phyloP scores from a whole-genome alignment of 2,329 filamentous ascomycete species.

The Achaetomium macrosporum region DNA sequence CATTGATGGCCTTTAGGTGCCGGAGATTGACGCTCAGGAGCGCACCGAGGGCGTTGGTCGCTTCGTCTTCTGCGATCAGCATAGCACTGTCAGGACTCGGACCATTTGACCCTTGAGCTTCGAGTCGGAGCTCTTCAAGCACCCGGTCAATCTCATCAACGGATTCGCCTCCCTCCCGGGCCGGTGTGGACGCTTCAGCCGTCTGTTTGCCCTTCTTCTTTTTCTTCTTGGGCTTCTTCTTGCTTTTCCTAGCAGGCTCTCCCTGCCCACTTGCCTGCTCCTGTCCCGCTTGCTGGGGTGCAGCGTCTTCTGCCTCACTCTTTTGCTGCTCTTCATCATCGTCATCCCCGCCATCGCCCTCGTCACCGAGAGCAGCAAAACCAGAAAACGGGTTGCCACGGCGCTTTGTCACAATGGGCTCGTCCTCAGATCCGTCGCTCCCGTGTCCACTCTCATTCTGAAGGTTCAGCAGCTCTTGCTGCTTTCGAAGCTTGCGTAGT shows the following conservation, averaged over 20 bases:
- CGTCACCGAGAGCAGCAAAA: constrained; percentile 46
- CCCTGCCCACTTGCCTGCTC: constrained; percentile 11
- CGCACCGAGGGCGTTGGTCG: constrained; percentile 13
- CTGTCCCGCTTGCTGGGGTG: not conserved
- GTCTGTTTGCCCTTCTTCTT: constrained; percentile 33
- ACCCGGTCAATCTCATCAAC: constrained; percentile 53
- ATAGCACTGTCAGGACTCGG: constrained; percentile 1
- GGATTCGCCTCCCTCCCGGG: constrained; percentile 23
- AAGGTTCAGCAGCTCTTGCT: constrained; percentile 39
- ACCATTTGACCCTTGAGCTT: constrained; percentile 13
- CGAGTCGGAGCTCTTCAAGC: constrained; percentile 44
- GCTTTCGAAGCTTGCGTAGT: constrained; percentile 47
- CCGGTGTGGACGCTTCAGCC: constrained; percentile 30
- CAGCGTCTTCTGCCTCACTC: constrained; percentile 15
- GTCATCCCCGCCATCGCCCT: constrained; percentile 36
- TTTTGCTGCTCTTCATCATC: constrained; percentile 30
- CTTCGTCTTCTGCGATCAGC: not conserved
- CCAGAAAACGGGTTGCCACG: constrained; percentile 43
- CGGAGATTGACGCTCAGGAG: constrained; percentile 53
- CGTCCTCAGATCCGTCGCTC: constrained; percentile 30
- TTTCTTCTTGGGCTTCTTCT: constrained; percentile 33
- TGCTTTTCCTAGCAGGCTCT: constrained; percentile 34
- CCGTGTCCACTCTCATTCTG: constrained; percentile 29
- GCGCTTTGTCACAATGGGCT: constrained; percentile 32
- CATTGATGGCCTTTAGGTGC: constrained; percentile 78